A percentile compares a stretch with the other conserved stretches of the same genome.
Evolutionary conservation across 2,329 filamentous ascomycete species (phyloP).

Genomic region (Colletotrichum salicis): DNA sequence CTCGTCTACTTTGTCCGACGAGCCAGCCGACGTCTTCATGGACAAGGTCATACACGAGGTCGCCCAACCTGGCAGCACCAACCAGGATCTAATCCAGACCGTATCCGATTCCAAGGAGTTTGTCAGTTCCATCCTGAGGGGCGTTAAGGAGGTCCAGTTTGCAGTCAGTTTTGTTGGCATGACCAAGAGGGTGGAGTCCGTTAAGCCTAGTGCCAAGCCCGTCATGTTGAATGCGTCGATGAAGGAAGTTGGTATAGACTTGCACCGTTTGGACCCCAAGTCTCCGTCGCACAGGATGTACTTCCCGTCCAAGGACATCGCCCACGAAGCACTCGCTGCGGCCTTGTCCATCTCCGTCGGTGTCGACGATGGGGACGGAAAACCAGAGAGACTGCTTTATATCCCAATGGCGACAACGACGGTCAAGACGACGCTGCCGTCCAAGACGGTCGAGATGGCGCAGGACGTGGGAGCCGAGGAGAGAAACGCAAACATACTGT

Average conservation of each 20-base stretch:
- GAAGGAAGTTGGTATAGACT: conserved; percentile 94
- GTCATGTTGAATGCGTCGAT: conserved; percentile 89
- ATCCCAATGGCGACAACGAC: conserved; percentile 98
- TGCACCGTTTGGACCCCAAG: conserved; percentile 90
- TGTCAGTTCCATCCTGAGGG: conserved; percentile 86
- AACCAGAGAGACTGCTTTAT: conserved; percentile 88
- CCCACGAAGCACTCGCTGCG: conserved; percentile 92
- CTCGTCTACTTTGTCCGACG: conserved; percentile 48
- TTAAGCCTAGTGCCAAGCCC: conserved; percentile 74
- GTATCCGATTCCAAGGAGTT: conserved; percentile 95
- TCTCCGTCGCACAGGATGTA: conserved; percentile 98
- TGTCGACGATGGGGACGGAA: conserved; percentile 87
- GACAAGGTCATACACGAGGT: conserved; percentile 80
- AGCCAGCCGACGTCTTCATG: conserved; percentile 71
- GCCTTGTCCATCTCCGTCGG: conserved; percentile 93
- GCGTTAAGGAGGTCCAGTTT: conserved; percentile 96
- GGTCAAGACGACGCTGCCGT: conserved; percentile 91
- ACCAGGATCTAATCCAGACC: conserved; percentile 78
- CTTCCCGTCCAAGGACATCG: conserved; percentile 90
- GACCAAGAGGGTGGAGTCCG: conserved; percentile 79
- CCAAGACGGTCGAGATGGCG: conserved; percentile 88
- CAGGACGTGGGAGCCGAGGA: conserved; percentile 80
- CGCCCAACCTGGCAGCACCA: conserved; percentile 72
- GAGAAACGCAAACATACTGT: conserved; percentile 94
- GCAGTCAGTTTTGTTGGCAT: conserved; percentile 91